phyloP scores from a whole-genome alignment of 225 moss, liverwort and hornwort genomes.

The Straminergon stramineum region DNA sequence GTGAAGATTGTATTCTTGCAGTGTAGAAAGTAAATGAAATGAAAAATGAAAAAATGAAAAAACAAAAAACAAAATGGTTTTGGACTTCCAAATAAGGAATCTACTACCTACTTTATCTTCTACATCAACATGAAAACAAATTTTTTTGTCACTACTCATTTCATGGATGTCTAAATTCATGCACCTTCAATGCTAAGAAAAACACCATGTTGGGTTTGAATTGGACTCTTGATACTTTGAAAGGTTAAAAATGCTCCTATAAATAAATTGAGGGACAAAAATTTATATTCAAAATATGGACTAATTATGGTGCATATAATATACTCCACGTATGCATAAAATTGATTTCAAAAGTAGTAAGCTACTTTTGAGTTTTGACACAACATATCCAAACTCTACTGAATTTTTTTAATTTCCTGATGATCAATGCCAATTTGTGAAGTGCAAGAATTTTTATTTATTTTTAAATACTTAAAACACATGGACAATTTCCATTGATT shows the following conservation, averaged over 20 bases:
- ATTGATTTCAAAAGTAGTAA: no score
- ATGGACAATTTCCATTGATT: no score
- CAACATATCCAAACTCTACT: no score
- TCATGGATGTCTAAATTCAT: no score
- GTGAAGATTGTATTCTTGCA: neutral
- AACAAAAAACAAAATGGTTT: no score
- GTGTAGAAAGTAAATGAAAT: neutral
- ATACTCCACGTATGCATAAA: neutral
- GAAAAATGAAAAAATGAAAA: no score
- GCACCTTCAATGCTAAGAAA: no score
- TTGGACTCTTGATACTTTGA: neutral
- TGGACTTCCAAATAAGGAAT: neutral
- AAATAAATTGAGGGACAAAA: neutral
- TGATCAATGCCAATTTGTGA: neutral
- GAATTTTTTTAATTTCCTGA: no score
- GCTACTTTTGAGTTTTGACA: no score
- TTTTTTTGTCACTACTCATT: neutral
- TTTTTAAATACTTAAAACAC: no score
- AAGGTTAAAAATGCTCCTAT: neutral
- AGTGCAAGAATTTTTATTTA: no score
- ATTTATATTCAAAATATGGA: neutral
- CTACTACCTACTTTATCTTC: neutral
- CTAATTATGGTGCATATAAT: no score
- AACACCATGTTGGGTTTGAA: neutral
- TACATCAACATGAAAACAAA: neutral